phyloP scores from a whole-genome alignment of 148 eudicot genomes.

The Camellia granthamiana region DNA sequence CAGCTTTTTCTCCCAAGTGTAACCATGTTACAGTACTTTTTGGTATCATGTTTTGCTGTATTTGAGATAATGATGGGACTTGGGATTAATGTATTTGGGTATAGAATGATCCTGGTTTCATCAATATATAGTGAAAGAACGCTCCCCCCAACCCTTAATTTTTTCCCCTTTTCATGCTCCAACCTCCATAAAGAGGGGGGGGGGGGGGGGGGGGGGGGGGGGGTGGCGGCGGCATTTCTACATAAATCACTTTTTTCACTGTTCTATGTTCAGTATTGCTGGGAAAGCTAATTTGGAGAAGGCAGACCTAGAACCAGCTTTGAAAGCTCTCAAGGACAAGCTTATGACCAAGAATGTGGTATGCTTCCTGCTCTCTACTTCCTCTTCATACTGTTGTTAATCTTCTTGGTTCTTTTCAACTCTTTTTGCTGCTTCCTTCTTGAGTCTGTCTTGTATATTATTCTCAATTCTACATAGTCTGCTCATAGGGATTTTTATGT shows the following conservation, averaged over 20 bases:
- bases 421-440: background rate
- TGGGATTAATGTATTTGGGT: background rate
- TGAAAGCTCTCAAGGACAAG: slow-evolving; percentile 91
- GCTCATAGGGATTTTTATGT: slow-evolving; percentile 5
- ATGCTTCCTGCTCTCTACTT: slow-evolving; percentile 31
- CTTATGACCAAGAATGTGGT: slow-evolving; percentile 99
- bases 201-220: background rate
- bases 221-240: background rate
- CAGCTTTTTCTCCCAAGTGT: background rate
- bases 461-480: background rate
- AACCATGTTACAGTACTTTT: background rate
- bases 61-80: background rate
- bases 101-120: no score
- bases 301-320: slow-evolving; percentile 86
- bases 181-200: background rate
- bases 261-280: slow-evolving; percentile 71
- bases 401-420: background rate
- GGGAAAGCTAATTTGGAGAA: slow-evolving; percentile 94
- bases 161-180: background rate
- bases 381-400: background rate
- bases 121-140: background rate
- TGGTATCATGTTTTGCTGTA: background rate
- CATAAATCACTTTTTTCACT: slow-evolving; percentile 3
- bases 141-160: background rate
- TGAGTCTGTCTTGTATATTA: slow-evolving; percentile 2